Evolutionary conservation across 163 green algal genomes (phyloP), one percentile per base, ranked within the genome.

Genomic region (Prototheca cutis): DNA sequence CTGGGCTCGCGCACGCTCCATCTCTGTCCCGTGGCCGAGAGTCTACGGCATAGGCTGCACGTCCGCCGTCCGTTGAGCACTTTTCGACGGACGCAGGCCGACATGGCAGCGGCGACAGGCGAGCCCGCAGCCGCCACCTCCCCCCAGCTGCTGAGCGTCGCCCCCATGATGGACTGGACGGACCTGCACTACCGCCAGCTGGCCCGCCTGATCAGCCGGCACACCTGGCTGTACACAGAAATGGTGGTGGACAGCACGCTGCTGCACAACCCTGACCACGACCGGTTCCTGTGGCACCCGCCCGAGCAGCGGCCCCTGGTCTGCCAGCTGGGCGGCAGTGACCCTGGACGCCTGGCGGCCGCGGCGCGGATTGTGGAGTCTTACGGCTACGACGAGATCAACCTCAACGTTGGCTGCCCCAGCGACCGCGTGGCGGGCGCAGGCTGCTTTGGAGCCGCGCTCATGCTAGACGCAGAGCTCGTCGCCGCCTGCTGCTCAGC

Each of bases 241-340:
- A 99, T 98, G 92, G 85, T 98, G 10, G 93, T 99, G 23, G 93
- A 94, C 69, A 79, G 85, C 31, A 97, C 92, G 3, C 65, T 98
- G 23, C 61, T 93, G 0, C 83, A 97, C 79, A 84, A 81, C 36
- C 66, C 63, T 1, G 39, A 80, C 48, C 67, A 63, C 23, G 81
- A 90, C 56, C 81, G 76, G 23, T 85, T 82, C 66, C 73, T 96
- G 2, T 90, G 80, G 80, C 95, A 94, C 51, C 88, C 88, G 7
- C 79, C 75, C 10, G 85, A 91, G 72, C 88, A 96, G 77, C 82
- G 79, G 58, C 89, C 89, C 32, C 82, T 96, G n/a, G 86, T 93
- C 28, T 85, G 84, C 58, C 89, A 96, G 78, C 71, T 96, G 51
- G 89, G 89, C 3, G 88, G 89, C 57, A 87, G 72, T 54, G 80